A percentile compares a stretch with the other conserved stretches of the same genome.
Evolutionary conservation across 768 basidiomycete genomes (phyloP).

Genomic region (Russula brevipes): DNA sequence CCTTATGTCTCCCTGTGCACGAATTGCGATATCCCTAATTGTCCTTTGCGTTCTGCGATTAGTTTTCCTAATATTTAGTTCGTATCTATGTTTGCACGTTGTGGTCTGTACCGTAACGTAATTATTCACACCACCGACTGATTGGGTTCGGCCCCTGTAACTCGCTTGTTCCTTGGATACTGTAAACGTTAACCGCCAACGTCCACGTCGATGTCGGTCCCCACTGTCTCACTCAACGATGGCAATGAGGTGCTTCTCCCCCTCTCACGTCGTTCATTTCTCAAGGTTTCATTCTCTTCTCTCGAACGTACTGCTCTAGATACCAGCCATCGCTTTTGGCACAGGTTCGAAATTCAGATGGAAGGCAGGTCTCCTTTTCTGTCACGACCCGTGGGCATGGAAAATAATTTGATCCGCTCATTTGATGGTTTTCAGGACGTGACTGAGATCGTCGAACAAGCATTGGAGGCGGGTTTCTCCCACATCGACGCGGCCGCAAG

Average conservation of each 20-base stretch:
- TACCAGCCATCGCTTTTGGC: slow-evolving; percentile 60
- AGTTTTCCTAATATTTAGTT: slow-evolving; percentile 2
- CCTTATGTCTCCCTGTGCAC: not conserved
- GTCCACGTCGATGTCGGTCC: slow-evolving; percentile 32
- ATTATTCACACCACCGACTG: no score
- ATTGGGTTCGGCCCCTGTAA: no score
- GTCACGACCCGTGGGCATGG: no score
- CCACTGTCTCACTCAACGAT: slow-evolving; percentile 34
- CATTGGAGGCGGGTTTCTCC: slow-evolving; percentile 54
- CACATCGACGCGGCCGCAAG: slow-evolving; percentile 62
- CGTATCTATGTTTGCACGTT: slow-evolving; percentile 1
- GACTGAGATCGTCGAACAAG: slow-evolving; percentile 49
- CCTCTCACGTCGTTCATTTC: no score
- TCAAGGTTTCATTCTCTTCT: no score
- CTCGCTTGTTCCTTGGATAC: not conserved
- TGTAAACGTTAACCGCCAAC: not conserved
- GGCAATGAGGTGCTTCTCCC: slow-evolving; percentile 32
- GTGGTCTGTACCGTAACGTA: not conserved
- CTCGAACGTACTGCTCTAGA: slow-evolving; percentile 33
- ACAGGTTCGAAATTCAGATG: slow-evolving; percentile 44
- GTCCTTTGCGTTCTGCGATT: not conserved
- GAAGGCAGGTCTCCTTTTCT: slow-evolving; percentile 23
- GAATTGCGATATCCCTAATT: slow-evolving; percentile 8
- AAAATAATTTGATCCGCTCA: no score
- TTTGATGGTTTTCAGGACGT: slow-evolving; percentile 37